Evolutionary conservation across 2,329 filamentous ascomycete genomes (phyloP), one percentile per base, ranked within the genome.

Genomic region (Hansfordia pulvinata): DNA sequence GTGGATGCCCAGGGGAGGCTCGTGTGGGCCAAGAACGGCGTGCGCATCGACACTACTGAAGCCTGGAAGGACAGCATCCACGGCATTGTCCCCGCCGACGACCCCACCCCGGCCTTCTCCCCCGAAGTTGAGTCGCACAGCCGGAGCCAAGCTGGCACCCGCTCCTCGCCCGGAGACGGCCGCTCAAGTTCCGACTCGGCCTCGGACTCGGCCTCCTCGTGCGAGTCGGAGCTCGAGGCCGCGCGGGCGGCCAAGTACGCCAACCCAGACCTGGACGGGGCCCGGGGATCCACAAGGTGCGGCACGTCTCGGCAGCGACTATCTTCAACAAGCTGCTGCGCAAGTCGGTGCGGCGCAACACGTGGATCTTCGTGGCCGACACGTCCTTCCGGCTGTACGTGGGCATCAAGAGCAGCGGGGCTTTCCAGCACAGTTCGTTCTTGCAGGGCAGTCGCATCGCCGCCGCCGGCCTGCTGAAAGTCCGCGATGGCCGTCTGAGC

Each of bases 331-430:
- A 80, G 35, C 60, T 93, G 5, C 62, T 90, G 10, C 71, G 81
- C 33, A 78, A 82, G 36, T 76, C 79, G 0, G 79, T 85, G 20
- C 80, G 76, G 49, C 84, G 84, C 35, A 86, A 88, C 43, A 90
- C 81, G 4, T 93, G 86, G 86, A 92, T 93, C 36, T 94, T 93
- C 42, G 85, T 86, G 6, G 78, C 80, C 14, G 85, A 93, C 51
- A 88, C 82, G 2, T 77, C 70, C 2, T 90, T 86, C 48, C 72
- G 81, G 1, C 60, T 93, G 0, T 93, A 93, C 47, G 73, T 93
- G 18, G 85, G 85, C 25, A 90, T 93, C 57, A 93, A 94, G 44
- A 73, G 81, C 47, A 78, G 75, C 4, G 86, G 86, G 8, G 74
- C 80, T 4, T 94, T 94, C 43, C 86, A 93, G 42, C 86, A 93